Conservation (phyloP, 768 basidiomycete genomes). For the Naganishia friedmannii region DNA sequence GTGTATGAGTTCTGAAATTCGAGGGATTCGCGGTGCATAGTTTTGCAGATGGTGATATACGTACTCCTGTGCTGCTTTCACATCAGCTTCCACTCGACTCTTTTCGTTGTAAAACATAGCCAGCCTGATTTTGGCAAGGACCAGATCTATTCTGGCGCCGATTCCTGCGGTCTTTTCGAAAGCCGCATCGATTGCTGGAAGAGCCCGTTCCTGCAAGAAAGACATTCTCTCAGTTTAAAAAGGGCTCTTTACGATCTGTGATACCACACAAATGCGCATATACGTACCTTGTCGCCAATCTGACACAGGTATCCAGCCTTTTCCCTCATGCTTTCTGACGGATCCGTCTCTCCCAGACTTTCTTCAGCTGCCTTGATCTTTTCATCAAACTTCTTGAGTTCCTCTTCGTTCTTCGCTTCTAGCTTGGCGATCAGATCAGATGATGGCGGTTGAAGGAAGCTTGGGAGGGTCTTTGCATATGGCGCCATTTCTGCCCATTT, state of each 20-base stretch:
- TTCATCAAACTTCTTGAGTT: conserved; percentile 71
- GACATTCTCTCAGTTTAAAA: not conserved
- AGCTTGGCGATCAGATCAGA: conserved; percentile 59
- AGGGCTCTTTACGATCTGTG: not conserved
- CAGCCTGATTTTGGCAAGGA: conserved; percentile 79
- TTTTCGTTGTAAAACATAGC: conserved; percentile 86
- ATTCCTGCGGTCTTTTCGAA: conserved; percentile 88
- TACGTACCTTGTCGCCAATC: conserved; percentile 73
- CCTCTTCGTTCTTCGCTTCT: conserved; percentile 67
- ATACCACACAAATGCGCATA: not conserved
- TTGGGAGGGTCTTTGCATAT: conserved; percentile 55
- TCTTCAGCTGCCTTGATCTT: conserved; percentile 80
- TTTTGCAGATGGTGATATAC: conserved; percentile 42
- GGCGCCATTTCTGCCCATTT: conserved; percentile 74
- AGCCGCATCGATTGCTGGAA: conserved; percentile 76
- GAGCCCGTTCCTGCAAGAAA: conserved; percentile 65
- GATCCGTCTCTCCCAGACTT: conserved; percentile 88
- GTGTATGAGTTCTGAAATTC: not conserved
- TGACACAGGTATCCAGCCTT: conserved; percentile 79
- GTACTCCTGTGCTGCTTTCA: conserved; percentile 76
- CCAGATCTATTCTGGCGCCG: conserved; percentile 88
- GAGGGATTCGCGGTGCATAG: no score
- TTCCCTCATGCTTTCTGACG: conserved; percentile 78
- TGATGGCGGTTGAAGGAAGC: conserved; percentile 54
- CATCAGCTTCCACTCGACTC: conserved; percentile 65